Percentiles rank a stretch among this genome's conserved stretches.
Evolutionary conservation across 2,329 filamentous ascomycete species (phyloP).

Genomic region (Ascochyta pisi): DNA sequence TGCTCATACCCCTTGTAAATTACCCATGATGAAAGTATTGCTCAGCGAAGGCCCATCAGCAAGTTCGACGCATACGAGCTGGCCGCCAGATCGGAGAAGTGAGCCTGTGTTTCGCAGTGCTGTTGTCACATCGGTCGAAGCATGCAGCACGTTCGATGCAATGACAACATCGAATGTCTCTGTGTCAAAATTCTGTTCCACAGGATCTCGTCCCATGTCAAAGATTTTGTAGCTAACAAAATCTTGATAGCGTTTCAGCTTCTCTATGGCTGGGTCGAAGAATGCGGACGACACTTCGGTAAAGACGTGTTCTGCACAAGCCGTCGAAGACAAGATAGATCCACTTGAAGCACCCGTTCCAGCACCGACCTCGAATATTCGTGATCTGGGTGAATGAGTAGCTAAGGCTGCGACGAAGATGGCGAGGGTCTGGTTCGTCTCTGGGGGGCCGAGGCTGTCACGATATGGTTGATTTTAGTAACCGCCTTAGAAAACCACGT

Average conservation of each 20-base stretch:
- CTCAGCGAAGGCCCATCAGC: background rate
- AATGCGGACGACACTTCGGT: constrained; percentile 32
- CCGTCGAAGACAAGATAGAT: background rate
- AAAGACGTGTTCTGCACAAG: constrained; percentile 23
- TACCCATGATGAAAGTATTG: constrained; percentile 17
- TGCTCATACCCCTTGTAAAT: constrained; percentile 33
- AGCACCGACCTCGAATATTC: constrained; percentile 21
- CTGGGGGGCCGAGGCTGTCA: background rate
- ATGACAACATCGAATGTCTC: constrained; percentile 26
- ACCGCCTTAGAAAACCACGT: background rate
- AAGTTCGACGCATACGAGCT: constrained; percentile 19
- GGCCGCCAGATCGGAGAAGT: constrained; percentile 35
- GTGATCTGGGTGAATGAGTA: background rate
- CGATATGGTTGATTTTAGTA: background rate
- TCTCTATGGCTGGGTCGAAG: constrained; percentile 10
- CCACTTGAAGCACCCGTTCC: constrained; percentile 18
- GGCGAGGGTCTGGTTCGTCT: background rate
- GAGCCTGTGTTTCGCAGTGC: constrained; percentile 17
- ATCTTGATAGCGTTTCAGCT: background rate
- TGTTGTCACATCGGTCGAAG: constrained; percentile 10
- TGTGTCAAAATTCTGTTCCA: constrained; percentile 17
- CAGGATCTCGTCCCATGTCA: constrained; percentile 46
- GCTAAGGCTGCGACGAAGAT: background rate
- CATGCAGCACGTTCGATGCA: constrained; percentile 22
- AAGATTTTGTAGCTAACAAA: constrained; percentile 18